Evolutionary conservation across 805 yeast species (phyloP), one percentile per base, ranked within the genome.

Genomic region (Blastobotrys chiropterorum): DNA sequence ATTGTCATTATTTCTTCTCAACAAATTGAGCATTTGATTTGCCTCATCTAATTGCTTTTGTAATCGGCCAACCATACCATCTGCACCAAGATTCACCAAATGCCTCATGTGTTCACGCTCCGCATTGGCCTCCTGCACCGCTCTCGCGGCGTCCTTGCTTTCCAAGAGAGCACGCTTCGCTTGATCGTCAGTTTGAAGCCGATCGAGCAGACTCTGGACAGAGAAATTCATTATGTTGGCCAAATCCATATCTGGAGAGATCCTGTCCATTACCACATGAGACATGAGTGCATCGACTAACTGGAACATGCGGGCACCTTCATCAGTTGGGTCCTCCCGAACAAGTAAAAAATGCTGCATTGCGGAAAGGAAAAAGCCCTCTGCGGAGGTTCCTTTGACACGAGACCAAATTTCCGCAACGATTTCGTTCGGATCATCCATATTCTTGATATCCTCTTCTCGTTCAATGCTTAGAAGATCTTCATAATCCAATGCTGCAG

Each of bases 141-240:
- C 72, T 52, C 72, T 72, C 3, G 75, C 72, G 41, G 82, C 75
- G 44, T 74, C 79, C 60, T 76, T 75, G 38, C 82, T 74, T 50
- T 79, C 89, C 50, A 62, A 64, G 50, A 72, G 76, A 55, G 96
- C 95, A 54, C 85, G 76, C 49, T 82, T 74, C 11, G 95, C 95
- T 68, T 84, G 83, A 50, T 88, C 95, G 65, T 92, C 97, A 0
- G 96, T 86, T 58, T 83, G 82, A 62, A 90, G 74, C 22, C 86
- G 77, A 43, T 88, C 82, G 53, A 81, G 74, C 45, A 92, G 71
- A 51, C 81, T 74, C 61, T 86, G 89, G 38, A 90, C 82, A 1
- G 95, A 87, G 46, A 86, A 80, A 49, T 85, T 86, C 57, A 88
- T 75, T 14, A 87, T 81, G n/a, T 82, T 74, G 46, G 82, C 85